Percentiles rank a stretch among this genome's conserved stretches.
These are phyloP conservation scores for Macrolepiota fuliginosa DNA, from an alignment of 768 basidiomycete species.

Conservation along the genomic window DNA sequence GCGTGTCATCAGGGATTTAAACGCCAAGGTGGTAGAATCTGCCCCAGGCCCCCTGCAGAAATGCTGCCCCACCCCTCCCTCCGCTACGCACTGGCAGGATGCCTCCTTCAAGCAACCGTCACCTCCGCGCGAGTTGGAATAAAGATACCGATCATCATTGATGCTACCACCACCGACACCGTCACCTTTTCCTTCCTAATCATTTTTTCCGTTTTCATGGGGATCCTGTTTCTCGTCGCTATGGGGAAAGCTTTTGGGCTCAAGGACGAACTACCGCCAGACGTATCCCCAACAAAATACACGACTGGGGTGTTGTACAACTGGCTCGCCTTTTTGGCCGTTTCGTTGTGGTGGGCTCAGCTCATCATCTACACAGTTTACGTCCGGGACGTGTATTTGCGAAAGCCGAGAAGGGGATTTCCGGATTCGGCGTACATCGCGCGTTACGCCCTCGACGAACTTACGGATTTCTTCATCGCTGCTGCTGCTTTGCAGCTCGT, in stretches of 20 bases:
- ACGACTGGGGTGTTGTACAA: not conserved
- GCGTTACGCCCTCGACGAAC: not conserved
- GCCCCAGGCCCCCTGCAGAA: not conserved
- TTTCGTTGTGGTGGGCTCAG: conserved; percentile 2
- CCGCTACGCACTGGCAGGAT: not conserved
- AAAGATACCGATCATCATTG: conserved; percentile 4
- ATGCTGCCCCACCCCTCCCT: not conserved
- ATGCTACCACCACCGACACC: not conserved
- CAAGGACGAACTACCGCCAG: conserved; percentile 1
- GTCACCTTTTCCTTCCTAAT: conserved; percentile 6
- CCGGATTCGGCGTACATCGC: not conserved
- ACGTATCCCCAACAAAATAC: not conserved
- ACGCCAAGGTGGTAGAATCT: not conserved
- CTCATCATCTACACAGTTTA: conserved; percentile 3
- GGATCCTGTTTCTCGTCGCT: not conserved
- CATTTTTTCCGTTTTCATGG: not conserved
- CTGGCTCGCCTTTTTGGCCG: not conserved
- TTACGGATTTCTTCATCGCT: not conserved
- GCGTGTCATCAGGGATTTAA: conserved; percentile 49
- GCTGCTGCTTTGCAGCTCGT: not conserved
- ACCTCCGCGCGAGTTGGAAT: not conserved
- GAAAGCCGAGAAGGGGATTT: not conserved
- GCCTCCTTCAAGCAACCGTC: not conserved
- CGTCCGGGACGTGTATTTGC: not conserved
- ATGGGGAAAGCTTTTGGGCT: not conserved